phyloP scores from a whole-genome alignment of 1,284 basidiomycete species.

The Ceratobasidium sp. region DNA sequence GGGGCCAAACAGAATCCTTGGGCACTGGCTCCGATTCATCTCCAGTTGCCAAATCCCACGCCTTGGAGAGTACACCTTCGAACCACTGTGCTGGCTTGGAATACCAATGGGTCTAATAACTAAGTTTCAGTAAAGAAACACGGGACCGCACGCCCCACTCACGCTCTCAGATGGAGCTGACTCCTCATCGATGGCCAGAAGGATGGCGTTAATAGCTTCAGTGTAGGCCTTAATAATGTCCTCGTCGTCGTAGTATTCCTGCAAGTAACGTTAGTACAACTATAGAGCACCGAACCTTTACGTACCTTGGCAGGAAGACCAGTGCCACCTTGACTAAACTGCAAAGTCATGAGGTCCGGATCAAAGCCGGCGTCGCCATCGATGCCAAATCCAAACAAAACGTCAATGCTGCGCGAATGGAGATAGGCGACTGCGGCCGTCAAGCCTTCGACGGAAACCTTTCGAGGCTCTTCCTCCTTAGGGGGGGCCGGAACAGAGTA shows the following conservation, averaged over 20 bases:
- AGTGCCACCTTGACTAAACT: constrained; percentile 82
- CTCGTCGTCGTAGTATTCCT: constrained; percentile 91
- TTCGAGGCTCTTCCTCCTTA: constrained; percentile 19
- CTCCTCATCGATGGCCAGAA: constrained; percentile 63
- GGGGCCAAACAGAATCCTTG: constrained; percentile 51
- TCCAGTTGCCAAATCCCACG: constrained; percentile 24
- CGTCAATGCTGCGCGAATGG: constrained; percentile 83
- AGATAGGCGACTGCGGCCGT: constrained; percentile 85
- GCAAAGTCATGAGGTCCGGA: constrained; percentile 83
- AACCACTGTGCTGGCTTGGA: constrained; percentile 53
- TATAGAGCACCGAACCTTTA: neutral
- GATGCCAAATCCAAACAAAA: constrained; percentile 76
- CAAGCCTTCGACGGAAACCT: constrained; percentile 52
- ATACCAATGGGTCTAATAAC: constrained; percentile 23
- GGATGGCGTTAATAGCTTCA: constrained; percentile 69
- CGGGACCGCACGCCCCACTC: neutral
- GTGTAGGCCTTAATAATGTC: constrained; percentile 73
- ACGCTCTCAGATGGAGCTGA: constrained; percentile 6
- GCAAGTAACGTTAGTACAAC: constrained; percentile 14
- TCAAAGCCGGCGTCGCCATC: constrained; percentile 92
- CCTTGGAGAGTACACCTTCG: constrained; percentile 52
- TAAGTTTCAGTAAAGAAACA: neutral
- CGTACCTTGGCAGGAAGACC: constrained; percentile 86
- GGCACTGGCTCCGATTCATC: constrained; percentile 15
- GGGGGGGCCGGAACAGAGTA: constrained; percentile 17